phyloP scores from a whole-genome alignment of 805 yeast species.

The Kazachstania viticola region DNA sequence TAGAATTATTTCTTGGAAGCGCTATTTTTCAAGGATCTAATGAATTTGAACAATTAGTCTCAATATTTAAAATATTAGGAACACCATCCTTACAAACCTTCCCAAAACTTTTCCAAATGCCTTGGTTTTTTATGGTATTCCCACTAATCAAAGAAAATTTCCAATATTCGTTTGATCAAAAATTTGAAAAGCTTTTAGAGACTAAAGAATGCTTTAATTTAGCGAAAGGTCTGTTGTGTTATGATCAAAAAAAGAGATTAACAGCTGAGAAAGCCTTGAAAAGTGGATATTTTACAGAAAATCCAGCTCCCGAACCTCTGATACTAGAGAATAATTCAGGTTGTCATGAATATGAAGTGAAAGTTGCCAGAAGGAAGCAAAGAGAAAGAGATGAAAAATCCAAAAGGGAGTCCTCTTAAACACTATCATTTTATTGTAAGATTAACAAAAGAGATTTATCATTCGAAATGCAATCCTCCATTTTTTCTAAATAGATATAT shows the following conservation, averaged over 20 bases:
- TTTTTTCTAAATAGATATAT: no score
- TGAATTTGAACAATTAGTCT: constrained; percentile 71
- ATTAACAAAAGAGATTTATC: no score
- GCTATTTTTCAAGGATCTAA: constrained; percentile 84
- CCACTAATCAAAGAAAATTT: constrained; percentile 34
- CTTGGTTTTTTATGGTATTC: constrained; percentile 84
- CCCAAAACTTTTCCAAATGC: constrained; percentile 69
- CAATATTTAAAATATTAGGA: constrained; percentile 77
- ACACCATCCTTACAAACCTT: constrained; percentile 63
- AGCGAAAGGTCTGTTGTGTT: constrained; percentile 47
- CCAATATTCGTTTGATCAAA: constrained; percentile 29
- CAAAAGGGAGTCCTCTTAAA: constrained; percentile 2
- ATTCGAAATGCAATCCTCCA: no score
- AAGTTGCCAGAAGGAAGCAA: constrained; percentile 54
- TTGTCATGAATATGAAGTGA: constrained; percentile 87
- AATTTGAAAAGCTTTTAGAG: constrained; percentile 33
- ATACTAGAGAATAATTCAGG: constrained; percentile 47
- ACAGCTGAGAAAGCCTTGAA: constrained; percentile 59
- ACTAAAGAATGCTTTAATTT: constrained; percentile 47
- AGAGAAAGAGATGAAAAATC: constrained; percentile 4
- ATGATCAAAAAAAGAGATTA: constrained; percentile 60
- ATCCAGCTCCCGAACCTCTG: constrained; percentile 54
- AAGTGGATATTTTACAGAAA: constrained; percentile 60
- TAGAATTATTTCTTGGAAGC: constrained; percentile 62
- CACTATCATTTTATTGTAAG: no score